Percentiles rank a stretch among this genome's conserved stretches.
Evolutionary conservation across 306 rosid species (phyloP).

Genomic region (Trifolium dubium): DNA sequence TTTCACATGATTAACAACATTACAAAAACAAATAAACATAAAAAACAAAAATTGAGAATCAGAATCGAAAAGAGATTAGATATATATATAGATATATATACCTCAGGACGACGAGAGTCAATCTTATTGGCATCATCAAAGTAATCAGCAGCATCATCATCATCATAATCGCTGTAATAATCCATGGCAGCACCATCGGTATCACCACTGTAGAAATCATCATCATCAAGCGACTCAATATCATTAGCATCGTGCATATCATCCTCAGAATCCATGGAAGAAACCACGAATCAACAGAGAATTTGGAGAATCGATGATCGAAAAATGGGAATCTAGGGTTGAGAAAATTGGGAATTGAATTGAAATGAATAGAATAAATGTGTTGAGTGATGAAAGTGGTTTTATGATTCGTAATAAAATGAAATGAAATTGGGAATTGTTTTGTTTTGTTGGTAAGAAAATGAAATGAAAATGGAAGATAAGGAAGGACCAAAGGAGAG

Average conservation of each 20-base stretch:
- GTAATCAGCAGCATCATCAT: conserved; percentile 63
- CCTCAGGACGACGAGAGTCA: conserved; percentile 77
- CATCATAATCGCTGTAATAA: conserved; percentile 61
- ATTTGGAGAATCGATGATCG: background rate
- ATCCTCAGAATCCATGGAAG: conserved; percentile 79
- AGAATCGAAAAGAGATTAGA: too few species aligned
- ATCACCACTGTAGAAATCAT: conserved; percentile 82
- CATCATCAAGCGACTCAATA: conserved; percentile 71
- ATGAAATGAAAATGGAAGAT: background rate
- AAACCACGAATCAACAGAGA: background rate
- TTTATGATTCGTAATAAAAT: background rate
- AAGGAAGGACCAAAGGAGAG: too few species aligned
- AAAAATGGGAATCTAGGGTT: conserved; percentile 23
- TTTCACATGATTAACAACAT: conserved; percentile 1
- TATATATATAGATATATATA: conserved; percentile 2
- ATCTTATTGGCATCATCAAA: conserved; percentile 52
- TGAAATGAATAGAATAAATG: too few species aligned
- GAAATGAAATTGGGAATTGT: background rate
- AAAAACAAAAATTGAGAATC: conserved; percentile 10
- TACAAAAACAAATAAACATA: background rate
- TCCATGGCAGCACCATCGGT: conserved; percentile 62
- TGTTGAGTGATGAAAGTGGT: conserved; percentile 12
- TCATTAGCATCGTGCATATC: conserved; percentile 92
- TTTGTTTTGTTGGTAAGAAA: background rate
- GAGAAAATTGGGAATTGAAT: conserved; percentile 19